Evolutionary conservation across 306 rosid species (phyloP), one percentile per base, ranked within the genome.

Genomic region (Hippophae tibetana): DNA sequence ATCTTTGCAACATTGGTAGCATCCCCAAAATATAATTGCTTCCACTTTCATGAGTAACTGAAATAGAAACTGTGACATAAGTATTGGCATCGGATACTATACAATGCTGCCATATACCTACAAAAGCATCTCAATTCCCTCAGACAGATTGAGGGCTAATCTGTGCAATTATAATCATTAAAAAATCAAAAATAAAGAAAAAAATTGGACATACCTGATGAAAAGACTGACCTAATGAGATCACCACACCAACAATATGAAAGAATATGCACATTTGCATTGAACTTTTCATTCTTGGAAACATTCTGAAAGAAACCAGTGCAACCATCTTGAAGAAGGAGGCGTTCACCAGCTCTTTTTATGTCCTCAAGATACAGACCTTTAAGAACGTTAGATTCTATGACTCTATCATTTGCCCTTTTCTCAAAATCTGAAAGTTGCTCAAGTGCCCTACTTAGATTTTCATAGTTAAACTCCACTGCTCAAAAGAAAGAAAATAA

Each of bases 201-300:
- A 45, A 57, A 56, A 2, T 9, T 3, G 54, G 66, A 49, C 65
- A 73, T 80, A 93, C 99, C 97, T 77, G 94, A 68, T 54, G 80
- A 86, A 76, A 93, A 84, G 66, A 89, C 80, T 53, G 99, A 89
- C 54, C 93, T 82, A 43, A 93, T 89, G 71, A 93, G 90, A 74
- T 89, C 99, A 58, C 84, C 95, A 11, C 99, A 93, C 99, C 99
- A 93, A 83, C 99, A 93, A 67, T 86, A 93, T 9, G 99, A 93
- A 64, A 93, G 90, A 71, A 93, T 72, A 76, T 93, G 94, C 58
- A 93, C 84, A 40, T 71, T 81, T 48, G 85, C 80, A 56, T 85
- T 82, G 67, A 89, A 72, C 43, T 76, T 84, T 68, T 84, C 90
- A 51, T 72, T 81, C 77, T 82, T 82, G 8, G 76, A 69, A 62